phyloP scores from a whole-genome alignment of 192 early-diverging fungal species.

The Mortierella hygrophila region DNA sequence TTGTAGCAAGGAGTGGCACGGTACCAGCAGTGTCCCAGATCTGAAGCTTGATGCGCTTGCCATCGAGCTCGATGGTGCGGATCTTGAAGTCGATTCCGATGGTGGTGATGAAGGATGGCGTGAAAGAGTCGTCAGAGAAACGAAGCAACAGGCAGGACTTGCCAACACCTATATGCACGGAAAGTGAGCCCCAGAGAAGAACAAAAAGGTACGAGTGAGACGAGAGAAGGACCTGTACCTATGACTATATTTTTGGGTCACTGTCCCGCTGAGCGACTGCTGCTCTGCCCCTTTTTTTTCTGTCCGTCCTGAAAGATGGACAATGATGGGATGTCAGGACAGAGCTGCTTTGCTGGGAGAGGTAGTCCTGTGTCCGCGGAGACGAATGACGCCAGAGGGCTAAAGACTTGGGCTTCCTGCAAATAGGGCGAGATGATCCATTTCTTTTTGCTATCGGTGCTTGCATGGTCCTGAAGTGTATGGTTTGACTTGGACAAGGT shows the following conservation, averaged over 20 bases:
- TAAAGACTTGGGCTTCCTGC: background rate
- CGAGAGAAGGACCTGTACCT: background rate
- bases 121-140: slow-evolving; percentile 99
- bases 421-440: background rate
- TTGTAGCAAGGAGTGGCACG: background rate
- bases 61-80: slow-evolving; percentile 97
- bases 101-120: slow-evolving; percentile 99
- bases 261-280: background rate
- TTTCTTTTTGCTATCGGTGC: background rate
- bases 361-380: background rate
- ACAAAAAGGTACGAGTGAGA: background rate
- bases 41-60: slow-evolving; percentile 99
- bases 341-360: background rate
- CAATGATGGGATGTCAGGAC: background rate
- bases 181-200: background rate
- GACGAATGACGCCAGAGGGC: slow-evolving; percentile 3
- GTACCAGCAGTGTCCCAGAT: slow-evolving; percentile 98
- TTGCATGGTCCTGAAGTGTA: background rate
- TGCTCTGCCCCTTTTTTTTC: background rate
- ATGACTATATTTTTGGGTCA: background rate
- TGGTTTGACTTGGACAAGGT: too few relatives aligned
- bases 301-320: background rate
- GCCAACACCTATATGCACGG: slow-evolving; percentile 81
- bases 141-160: slow-evolving; percentile 97
- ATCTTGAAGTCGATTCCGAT: slow-evolving; percentile 99